Evolutionary conservation across 768 basidiomycete species (phyloP).

Genomic region (Holtermannia corniformis): DNA sequence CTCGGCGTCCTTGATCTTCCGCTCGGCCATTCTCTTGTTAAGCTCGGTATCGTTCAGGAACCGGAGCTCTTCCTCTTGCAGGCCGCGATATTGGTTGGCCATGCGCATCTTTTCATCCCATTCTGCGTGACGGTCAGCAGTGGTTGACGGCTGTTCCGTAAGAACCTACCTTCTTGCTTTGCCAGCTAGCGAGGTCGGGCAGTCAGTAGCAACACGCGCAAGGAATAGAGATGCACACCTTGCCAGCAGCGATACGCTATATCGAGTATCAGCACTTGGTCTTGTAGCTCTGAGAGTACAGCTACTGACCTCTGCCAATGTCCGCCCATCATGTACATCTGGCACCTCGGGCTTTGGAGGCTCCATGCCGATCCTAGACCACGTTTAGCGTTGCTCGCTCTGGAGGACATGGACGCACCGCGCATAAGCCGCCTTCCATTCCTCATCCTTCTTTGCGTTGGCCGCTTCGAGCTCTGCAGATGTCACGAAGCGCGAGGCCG

Average conservation of each 20-base stretch:
- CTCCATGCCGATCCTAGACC: slow-evolving; percentile 40
- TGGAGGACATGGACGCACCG: slow-evolving; percentile 19
- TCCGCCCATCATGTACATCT: slow-evolving; percentile 39
- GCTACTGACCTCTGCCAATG: slow-evolving; percentile 37
- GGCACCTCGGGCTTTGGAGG: slow-evolving; percentile 28
- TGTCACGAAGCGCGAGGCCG: slow-evolving; percentile 40
- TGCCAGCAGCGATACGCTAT: too few relatives aligned
- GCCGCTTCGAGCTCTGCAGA: slow-evolving; percentile 40
- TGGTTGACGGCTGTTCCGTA: slow-evolving; percentile 34
- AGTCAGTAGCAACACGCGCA: not conserved
- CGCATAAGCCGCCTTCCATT: slow-evolving; percentile 44
- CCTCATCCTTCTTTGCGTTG: slow-evolving; percentile 34
- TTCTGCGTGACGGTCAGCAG: slow-evolving; percentile 28
- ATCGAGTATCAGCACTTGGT: too few relatives aligned
- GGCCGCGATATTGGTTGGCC: slow-evolving; percentile 43
- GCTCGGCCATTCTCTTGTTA: slow-evolving; percentile 31
- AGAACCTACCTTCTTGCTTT: not conserved
- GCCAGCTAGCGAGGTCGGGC: not conserved
- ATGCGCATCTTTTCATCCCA: slow-evolving; percentile 45
- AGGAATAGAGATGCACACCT: not conserved
- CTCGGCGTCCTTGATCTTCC: slow-evolving; percentile 25
- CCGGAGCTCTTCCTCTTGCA: slow-evolving; percentile 42
- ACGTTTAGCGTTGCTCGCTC: slow-evolving; percentile 2
- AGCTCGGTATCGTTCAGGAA: slow-evolving; percentile 37
- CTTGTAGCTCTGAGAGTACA: too few relatives aligned